Evolutionary conservation across 2,329 filamentous ascomycete genomes (phyloP).

Genomic region (Calonectria pteridis): DNA sequence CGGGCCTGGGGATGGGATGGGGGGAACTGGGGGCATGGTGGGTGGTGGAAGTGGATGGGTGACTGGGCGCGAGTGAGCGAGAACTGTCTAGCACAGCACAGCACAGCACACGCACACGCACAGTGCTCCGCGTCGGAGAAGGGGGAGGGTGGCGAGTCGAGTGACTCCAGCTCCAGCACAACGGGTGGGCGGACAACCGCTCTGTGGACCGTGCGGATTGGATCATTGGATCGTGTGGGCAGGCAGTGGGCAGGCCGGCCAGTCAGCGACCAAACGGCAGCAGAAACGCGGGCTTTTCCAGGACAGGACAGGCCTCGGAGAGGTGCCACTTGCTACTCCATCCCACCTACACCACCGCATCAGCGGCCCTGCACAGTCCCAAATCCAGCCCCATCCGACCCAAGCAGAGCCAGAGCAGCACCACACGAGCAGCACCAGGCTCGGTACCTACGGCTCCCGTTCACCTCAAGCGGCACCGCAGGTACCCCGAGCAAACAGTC

Average conservation of each 20-base stretch:
- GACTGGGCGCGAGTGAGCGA: slow-evolving; percentile 2
- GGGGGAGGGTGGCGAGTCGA: neutral
- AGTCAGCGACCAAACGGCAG: slow-evolving; percentile 15
- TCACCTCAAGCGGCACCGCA: neutral
- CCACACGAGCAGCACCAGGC: neutral
- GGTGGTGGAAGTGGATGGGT: neutral
- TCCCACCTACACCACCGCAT: slow-evolving; percentile 19
- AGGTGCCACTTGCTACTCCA: slow-evolving; percentile 15
- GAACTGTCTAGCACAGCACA: slow-evolving; percentile 4
- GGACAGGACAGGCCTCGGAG: neutral
- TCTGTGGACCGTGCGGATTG: slow-evolving; percentile 11
- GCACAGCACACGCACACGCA: slow-evolving; percentile 1
- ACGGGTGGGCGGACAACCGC: slow-evolving; percentile 21
- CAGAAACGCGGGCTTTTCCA: slow-evolving; percentile 10
- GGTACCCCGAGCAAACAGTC: slow-evolving; percentile 13
- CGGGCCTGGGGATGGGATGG: slow-evolving; percentile 10
- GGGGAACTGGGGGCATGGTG: slow-evolving; percentile 1
- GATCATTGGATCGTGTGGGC: slow-evolving; percentile 3
- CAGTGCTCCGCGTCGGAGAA: slow-evolving; percentile 3
- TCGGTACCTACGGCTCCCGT: neutral
- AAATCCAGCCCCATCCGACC: slow-evolving; percentile 10
- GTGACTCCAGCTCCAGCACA: slow-evolving; percentile 12
- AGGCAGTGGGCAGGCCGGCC: slow-evolving; percentile 15
- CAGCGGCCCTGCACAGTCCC: slow-evolving; percentile 18
- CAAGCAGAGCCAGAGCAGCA: neutral